Evolutionary conservation across 805 yeast genomes (phyloP).

Genomic region (Torulaspora delbrueckii): DNA sequence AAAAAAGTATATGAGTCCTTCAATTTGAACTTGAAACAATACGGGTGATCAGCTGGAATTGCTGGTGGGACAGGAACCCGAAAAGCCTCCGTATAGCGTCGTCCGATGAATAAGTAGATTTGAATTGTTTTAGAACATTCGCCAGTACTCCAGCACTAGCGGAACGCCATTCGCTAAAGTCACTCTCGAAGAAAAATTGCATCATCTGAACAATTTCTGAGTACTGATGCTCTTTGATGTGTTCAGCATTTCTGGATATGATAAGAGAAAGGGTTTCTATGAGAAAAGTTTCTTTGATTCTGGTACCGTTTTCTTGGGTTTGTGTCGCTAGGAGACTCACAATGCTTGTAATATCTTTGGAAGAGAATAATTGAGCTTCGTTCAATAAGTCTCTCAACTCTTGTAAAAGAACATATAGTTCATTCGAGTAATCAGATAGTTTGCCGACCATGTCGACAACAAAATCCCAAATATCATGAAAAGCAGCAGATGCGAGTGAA

Average conservation of each 20-base stretch:
- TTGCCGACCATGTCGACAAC: constrained; percentile 18
- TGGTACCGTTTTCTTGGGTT: constrained; percentile 5
- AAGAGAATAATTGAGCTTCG: constrained; percentile 13
- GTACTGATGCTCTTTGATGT: constrained; percentile 16
- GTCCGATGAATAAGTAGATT: background rate
- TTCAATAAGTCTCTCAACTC: constrained; percentile 25
- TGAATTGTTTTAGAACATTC: constrained; percentile 3
- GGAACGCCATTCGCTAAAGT: constrained; percentile 21
- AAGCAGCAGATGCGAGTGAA: constrained; percentile 9
- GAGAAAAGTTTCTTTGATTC: constrained; percentile 18
- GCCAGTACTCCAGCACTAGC: constrained; percentile 19
- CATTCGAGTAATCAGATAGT: constrained; percentile 22
- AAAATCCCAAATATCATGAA: constrained; percentile 22
- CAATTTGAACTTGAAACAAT: background rate
- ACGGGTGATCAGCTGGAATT: constrained; percentile 3
- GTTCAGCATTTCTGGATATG: constrained; percentile 2
- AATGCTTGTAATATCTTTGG: constrained; percentile 18
- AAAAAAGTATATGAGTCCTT: background rate
- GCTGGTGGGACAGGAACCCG: constrained; percentile 3
- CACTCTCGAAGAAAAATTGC: constrained; percentile 15
- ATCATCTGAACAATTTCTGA: constrained; percentile 26
- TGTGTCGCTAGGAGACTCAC: constrained; percentile 17
- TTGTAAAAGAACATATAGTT: constrained; percentile 22
- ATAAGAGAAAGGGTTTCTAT: constrained; percentile 18
- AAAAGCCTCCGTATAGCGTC: constrained; percentile 2